phyloP scores from a whole-genome alignment of 208 protist species.

The Crithidia acanthocephali region DNA sequence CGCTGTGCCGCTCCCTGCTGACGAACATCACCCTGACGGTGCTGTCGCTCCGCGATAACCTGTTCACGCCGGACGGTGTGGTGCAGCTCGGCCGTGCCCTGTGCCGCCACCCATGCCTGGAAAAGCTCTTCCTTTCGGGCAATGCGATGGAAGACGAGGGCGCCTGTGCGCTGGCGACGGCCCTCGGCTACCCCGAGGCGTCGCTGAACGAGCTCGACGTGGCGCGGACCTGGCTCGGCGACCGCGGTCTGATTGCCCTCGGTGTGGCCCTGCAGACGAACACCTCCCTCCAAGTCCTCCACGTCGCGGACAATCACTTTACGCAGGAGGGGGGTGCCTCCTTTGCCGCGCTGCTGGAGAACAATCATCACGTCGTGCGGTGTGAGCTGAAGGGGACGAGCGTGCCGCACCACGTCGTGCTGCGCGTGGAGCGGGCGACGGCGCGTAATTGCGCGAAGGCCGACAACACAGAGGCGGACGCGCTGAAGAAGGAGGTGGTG shows the following conservation, averaged over 20 bases:
- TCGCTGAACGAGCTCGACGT: constrained; percentile 74
- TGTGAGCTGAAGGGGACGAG: constrained; percentile 74
- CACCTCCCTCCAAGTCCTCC: constrained; percentile 58
- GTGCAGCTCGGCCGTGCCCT: constrained; percentile 69
- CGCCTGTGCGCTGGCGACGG: constrained; percentile 71
- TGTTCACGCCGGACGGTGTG: constrained; percentile 54
- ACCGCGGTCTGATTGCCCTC: constrained; percentile 84
- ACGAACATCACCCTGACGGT: constrained; percentile 59
- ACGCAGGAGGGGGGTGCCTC: constrained; percentile 67
- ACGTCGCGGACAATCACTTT: constrained; percentile 85
- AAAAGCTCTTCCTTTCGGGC: constrained; percentile 60
- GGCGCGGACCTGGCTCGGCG: constrained; percentile 67
- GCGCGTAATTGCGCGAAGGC: constrained; percentile 52
- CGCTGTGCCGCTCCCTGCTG: constrained; percentile 68
- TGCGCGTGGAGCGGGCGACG: constrained; percentile 59
- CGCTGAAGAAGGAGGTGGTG: constrained; percentile 81
- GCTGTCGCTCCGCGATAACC: constrained; percentile 68
- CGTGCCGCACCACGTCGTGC: constrained; percentile 64
- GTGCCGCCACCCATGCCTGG: constrained; percentile 56
- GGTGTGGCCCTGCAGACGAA: constrained; percentile 83
- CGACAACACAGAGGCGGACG: constrained; percentile 61
- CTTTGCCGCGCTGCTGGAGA: constrained; percentile 79
- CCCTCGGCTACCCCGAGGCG: constrained; percentile 38
- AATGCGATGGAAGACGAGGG: constrained; percentile 85
- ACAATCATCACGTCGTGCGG: constrained; percentile 55